Percentiles rank a stretch among this genome's conserved stretches.
Conservation (phyloP, 768 basidiomycete species). For the Boletus huronensis region DNA sequence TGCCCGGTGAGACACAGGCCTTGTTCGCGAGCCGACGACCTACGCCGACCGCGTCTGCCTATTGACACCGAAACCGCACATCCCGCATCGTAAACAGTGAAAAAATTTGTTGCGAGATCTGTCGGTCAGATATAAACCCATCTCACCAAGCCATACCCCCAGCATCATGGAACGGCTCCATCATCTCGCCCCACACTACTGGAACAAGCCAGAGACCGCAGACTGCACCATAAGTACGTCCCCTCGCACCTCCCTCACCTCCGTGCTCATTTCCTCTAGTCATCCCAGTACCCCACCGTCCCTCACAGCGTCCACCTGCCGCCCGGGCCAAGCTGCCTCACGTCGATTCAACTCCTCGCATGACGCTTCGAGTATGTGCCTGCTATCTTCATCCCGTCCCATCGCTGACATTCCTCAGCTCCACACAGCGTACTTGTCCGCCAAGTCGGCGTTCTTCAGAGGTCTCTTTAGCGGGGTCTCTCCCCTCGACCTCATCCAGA, state of each 20-base stretch:
- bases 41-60: too few species aligned
- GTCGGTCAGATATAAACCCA: not conserved
- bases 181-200: constrained; percentile 59
- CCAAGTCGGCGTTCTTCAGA: constrained; percentile 72
- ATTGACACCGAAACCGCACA: constrained; percentile 1
- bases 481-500: constrained; percentile 53
- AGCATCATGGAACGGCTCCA: not conserved
- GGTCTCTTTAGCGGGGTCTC: constrained; percentile 68
- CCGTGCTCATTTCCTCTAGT: constrained; percentile 28
- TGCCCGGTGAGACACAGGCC: not conserved
- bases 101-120: constrained; percentile 2
- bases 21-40: too few species aligned
- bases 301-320: constrained; percentile 3
- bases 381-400: not conserved
- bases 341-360: too few species aligned
- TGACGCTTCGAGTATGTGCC: constrained; percentile 57
- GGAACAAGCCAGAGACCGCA: constrained; percentile 72
- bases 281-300: constrained; percentile 41
- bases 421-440: constrained; percentile 78
- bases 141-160: not conserved
- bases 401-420: constrained; percentile 42
- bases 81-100: not conserved
- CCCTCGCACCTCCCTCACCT: not conserved
- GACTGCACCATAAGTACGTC: constrained; percentile 74
- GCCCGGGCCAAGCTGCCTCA: too few species aligned